Conservation (phyloP, 1,284 basidiomycete genomes). For the Kwoniella shivajii region DNA sequence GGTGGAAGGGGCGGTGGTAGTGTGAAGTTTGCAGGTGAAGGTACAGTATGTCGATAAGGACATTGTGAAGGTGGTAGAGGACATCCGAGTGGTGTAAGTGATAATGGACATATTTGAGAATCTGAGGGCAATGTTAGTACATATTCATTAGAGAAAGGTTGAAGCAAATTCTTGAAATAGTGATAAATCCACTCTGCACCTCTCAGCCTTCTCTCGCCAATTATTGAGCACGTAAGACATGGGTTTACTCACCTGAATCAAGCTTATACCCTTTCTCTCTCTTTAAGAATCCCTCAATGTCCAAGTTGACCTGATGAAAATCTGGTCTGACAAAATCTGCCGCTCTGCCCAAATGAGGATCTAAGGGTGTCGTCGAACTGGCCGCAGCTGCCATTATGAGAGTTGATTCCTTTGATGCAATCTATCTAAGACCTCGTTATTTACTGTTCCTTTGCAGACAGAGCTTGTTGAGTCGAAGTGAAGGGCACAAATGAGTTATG, state of each 20-base stretch:
- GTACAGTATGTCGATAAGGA: conserved; percentile 84
- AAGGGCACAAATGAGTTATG: conserved; percentile 3
- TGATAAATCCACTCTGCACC: too few species aligned
- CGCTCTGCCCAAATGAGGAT: conserved; percentile 37
- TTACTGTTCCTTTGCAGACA: not conserved
- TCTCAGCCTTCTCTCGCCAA: too few species aligned
- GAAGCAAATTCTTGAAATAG: too few species aligned
- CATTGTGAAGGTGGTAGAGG: conserved; percentile 84
- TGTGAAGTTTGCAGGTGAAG: conserved; percentile 83
- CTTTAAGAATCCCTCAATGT: conserved; percentile 82
- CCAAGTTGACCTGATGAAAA: conserved; percentile 90
- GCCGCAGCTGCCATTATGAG: conserved; percentile 24
- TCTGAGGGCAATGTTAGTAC: conserved; percentile 58
- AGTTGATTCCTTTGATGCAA: not conserved
- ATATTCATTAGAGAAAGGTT: too few species aligned
- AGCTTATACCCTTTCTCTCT: conserved; percentile 81
- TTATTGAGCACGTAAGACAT: too few species aligned
- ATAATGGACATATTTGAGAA: conserved; percentile 85
- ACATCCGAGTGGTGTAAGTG: conserved; percentile 76
- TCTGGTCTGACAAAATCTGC: conserved; percentile 78
- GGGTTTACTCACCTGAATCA: conserved; percentile 76
- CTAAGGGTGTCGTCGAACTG: conserved; percentile 22
- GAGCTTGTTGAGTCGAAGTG: not conserved
- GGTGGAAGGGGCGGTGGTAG: conserved; percentile 76
- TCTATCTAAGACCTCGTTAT: not conserved